A percentile compares a stretch with the other conserved stretches of the same genome.
Evolutionary conservation across 2,329 filamentous ascomycete genomes (phyloP).

Genomic region (Hypoxylon sp.): DNA sequence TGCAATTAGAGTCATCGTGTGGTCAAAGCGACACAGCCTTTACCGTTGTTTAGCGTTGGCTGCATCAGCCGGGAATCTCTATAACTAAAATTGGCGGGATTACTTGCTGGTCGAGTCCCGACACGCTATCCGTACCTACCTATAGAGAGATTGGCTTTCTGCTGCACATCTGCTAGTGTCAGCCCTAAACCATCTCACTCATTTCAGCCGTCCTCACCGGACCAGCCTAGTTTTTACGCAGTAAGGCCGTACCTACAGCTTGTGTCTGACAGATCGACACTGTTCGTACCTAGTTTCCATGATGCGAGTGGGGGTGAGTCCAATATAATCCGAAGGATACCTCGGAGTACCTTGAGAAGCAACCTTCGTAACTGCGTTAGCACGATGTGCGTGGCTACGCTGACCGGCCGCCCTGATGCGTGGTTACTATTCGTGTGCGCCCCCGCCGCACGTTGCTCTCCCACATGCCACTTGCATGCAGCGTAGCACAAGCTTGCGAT

Average conservation of each 20-base stretch:
- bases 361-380: slow-evolving; percentile 20
- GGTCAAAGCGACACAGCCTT: slow-evolving; percentile 15
- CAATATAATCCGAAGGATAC: slow-evolving; percentile 8
- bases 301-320: slow-evolving; percentile 32
- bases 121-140: slow-evolving; percentile 15
- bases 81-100: slow-evolving; percentile 19
- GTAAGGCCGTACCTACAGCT: slow-evolving; percentile 37
- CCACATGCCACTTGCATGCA: slow-evolving; percentile 44
- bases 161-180: slow-evolving; percentile 39
- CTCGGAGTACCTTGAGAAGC: slow-evolving; percentile 25
- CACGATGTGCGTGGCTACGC: slow-evolving; percentile 37
- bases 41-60: slow-evolving; percentile 15
- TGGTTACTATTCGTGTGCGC: slow-evolving; percentile 45
- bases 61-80: slow-evolving; percentile 11
- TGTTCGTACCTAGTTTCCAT: slow-evolving; percentile 35
- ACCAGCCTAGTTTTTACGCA: slow-evolving; percentile 34
- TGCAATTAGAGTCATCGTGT: slow-evolving; percentile 27
- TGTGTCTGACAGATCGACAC: slow-evolving; percentile 44
- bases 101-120: slow-evolving; percentile 14
- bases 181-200: slow-evolving; percentile 45
- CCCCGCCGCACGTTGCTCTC: slow-evolving; percentile 39
- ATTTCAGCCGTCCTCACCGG: slow-evolving; percentile 33
- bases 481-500: slow-evolving; percentile 31
- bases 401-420: slow-evolving; percentile 37
- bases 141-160: slow-evolving; percentile 16